These are phyloP conservation scores for Xylaria polymorpha DNA, from an alignment of 2,329 filamentous ascomycete genomes.

Conservation along the genomic window DNA sequence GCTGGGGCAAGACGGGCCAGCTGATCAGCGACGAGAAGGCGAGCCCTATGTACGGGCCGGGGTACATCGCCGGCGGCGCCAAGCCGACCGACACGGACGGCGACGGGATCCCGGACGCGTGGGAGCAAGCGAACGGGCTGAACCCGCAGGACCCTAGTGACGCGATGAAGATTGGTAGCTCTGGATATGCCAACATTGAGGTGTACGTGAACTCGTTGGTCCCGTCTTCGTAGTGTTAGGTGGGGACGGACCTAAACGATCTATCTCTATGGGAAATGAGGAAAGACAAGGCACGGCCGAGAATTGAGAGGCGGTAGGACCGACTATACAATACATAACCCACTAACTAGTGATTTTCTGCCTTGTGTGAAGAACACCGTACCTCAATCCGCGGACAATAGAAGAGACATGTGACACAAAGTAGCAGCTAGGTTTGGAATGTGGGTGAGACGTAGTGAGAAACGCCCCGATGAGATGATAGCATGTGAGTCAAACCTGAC, in stretches of 20 bases:
- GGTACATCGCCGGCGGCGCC: constrained; percentile 53
- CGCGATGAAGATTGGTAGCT: constrained; percentile 55
- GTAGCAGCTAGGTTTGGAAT: not conserved
- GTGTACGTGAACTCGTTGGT: constrained; percentile 63
- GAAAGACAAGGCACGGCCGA: no score
- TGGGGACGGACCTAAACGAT: not conserved
- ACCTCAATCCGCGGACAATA: not conserved
- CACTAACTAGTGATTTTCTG: not conserved
- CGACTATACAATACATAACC: not conserved
- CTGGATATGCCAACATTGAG: constrained; percentile 61
- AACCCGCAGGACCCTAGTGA: constrained; percentile 54
- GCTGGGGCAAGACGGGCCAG: constrained; percentile 58
- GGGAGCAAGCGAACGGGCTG: constrained; percentile 58
- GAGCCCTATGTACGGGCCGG: constrained; percentile 53
- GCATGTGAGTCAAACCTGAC: not conserved
- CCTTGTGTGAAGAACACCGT: not conserved
- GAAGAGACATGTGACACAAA: not conserved
- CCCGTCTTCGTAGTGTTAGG: constrained; percentile 33
- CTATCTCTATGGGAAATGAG: not conserved
- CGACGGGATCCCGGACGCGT: constrained; percentile 63
- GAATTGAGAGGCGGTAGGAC: not conserved
- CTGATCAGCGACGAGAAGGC: constrained; percentile 60
- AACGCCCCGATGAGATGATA: not conserved
- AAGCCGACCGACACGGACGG: constrained; percentile 58
- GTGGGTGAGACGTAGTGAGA: not conserved